Percentiles rank a stretch among this genome's conserved stretches.
phyloP scores from a whole-genome alignment of 176 grass and related monocot species.

The Triticum timopheevii region DNA sequence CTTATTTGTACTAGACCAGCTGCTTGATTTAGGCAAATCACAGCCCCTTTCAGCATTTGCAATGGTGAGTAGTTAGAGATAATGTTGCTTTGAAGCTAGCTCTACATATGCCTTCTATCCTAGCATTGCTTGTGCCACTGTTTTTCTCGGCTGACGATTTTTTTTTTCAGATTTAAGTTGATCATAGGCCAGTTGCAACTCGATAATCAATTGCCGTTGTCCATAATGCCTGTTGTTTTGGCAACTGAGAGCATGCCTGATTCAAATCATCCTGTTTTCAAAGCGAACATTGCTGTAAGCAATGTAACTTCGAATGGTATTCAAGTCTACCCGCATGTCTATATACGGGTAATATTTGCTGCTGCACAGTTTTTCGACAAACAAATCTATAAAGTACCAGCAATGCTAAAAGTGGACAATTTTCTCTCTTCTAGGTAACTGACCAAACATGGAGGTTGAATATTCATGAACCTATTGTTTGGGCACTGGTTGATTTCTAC shows the following conservation, averaged over 20 bases:
- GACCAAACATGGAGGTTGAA: slow-evolving; percentile 84
- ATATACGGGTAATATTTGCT: slow-evolving; percentile 69
- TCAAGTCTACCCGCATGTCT: slow-evolving; percentile 89
- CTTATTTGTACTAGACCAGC: not conserved
- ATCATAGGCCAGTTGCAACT: slow-evolving; percentile 85
- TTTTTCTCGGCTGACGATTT: not conserved
- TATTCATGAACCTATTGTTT: slow-evolving; percentile 99
- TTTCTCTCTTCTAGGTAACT: slow-evolving; percentile 64
- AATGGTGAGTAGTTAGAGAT: slow-evolving; percentile 2
- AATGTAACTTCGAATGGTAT: slow-evolving; percentile 78
- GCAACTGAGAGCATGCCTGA: slow-evolving; percentile 75
- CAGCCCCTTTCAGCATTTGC: slow-evolving; percentile 6
- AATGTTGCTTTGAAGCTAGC: slow-evolving; percentile 3
- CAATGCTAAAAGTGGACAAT: not conserved
- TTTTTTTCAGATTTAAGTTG: slow-evolving; percentile 88
- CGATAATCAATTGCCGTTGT: slow-evolving; percentile 95
- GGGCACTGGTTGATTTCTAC: slow-evolving; percentile 92
- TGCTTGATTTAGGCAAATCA: not conserved
- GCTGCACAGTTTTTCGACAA: slow-evolving; percentile 26
- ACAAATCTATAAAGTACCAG: slow-evolving; percentile 19
- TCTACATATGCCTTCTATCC: not conserved
- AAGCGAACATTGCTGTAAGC: slow-evolving; percentile 83
- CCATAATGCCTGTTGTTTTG: slow-evolving; percentile 92
- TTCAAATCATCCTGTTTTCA: slow-evolving; percentile 83
- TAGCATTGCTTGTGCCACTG: not conserved